Evolutionary conservation across 805 yeast species (phyloP).

Genomic region (Ogataea minuta): DNA sequence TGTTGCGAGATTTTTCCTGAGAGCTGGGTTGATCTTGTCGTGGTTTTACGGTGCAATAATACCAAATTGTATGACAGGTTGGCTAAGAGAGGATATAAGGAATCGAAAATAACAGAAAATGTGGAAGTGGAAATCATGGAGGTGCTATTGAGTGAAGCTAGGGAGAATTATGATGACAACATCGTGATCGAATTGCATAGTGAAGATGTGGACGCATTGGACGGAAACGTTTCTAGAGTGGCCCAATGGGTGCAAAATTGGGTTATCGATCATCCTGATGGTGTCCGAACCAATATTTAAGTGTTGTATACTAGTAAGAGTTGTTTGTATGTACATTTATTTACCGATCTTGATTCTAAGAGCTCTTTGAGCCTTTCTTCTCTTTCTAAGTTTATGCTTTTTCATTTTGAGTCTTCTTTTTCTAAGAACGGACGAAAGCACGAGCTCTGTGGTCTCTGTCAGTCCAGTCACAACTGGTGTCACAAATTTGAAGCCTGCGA

Average conservation of each 20-base stretch:
- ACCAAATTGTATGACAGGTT: constrained; percentile 71
- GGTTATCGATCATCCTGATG: constrained; percentile 62
- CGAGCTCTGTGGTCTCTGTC: constrained; percentile 25
- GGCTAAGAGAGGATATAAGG: constrained; percentile 71
- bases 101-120: constrained; percentile 83
- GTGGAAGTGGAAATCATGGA: constrained; percentile 97
- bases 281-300: constrained; percentile 47
- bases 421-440: constrained; percentile 70
- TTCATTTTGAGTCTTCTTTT: constrained; percentile 94
- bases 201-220: constrained; percentile 72
- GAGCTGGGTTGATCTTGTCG: constrained; percentile 84
- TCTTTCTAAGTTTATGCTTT: constrained; percentile 94
- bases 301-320: constrained; percentile 2
- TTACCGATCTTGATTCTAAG: constrained; percentile 65
- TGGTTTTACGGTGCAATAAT: constrained; percentile 81
- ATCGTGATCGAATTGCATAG: constrained; percentile 80
- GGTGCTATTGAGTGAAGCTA: constrained; percentile 81
- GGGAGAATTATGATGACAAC: constrained; percentile 73
- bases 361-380: constrained; percentile 91
- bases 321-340: constrained; percentile 18
- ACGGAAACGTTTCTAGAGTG: constrained; percentile 77
- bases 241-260: constrained; percentile 73
- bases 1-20: constrained; percentile 96
- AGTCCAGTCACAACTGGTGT: constrained; percentile 8
- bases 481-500: constrained; percentile 9